Percentiles rank a stretch among this genome's conserved stretches.
Conservation (phyloP, 75 land plant genomes). For the Gnetum montanum region DNA sequence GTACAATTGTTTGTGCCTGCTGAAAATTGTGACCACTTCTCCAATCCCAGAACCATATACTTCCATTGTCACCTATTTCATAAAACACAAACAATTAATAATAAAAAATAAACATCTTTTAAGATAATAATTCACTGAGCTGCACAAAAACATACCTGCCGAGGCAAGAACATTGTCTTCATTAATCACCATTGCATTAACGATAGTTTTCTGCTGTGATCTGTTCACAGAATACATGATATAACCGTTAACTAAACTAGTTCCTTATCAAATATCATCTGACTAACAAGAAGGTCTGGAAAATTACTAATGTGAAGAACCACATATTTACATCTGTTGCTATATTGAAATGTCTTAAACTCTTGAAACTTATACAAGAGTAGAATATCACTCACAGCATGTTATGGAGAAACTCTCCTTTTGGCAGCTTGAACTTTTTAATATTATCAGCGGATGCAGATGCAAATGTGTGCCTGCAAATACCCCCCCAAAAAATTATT, state of each 20-base stretch:
- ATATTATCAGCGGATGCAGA: constrained; percentile 99
- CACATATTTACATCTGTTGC: no score
- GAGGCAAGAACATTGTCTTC: constrained; percentile 93
- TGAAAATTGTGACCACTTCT: constrained; percentile 97
- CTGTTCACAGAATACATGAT: constrained; percentile 22
- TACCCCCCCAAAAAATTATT: background rate
- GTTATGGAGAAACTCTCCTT: constrained; percentile 94
- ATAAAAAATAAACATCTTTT: background rate
- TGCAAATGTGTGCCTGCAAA: constrained; percentile 70
- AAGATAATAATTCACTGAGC: no score
- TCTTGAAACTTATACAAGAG: no score
- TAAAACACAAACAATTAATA: constrained; percentile 1
- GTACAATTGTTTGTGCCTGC: constrained; percentile 93
- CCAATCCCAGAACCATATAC: constrained; percentile 99
- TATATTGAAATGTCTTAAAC: no score
- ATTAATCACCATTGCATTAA: constrained; percentile 92
- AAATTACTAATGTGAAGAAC: no score
- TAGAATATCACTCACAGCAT: constrained; percentile 79
- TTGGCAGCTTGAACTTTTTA: constrained; percentile 90
- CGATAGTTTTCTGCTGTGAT: constrained; percentile 93
- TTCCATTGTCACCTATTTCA: constrained; percentile 89
- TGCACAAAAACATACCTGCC: constrained; percentile 46
- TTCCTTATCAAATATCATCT: background rate
- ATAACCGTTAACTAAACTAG: no score
- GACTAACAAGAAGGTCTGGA: background rate